Evolutionary conservation across 2,329 filamentous ascomycete species (phyloP), one percentile per base, ranked within the genome.

Genomic region (Arthrobotrys pseudoclavata): DNA sequence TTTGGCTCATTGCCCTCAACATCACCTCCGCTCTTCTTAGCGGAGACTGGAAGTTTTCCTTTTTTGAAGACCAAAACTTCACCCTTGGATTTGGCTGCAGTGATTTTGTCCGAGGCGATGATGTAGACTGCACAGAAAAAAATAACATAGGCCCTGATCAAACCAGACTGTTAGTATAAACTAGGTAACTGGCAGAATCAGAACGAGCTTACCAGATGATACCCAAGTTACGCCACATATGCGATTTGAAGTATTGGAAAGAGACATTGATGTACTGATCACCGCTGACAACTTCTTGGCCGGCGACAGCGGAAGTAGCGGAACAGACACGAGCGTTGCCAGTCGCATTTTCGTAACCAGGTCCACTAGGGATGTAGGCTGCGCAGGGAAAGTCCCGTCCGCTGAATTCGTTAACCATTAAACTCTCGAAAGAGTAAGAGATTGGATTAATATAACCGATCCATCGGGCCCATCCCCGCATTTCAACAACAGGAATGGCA

Each of bases 341-440:
- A 0, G 72, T 74, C 2, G 85, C 83, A 45, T 85, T 82, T 1
- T 79, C 82, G 79, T 87, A 88, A 1, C 88, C 84, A 61, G 83
- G 87, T 18, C 75, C 75, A 4, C 84, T 82, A 0, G 87, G 87
- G 0, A 88, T 81, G 37, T 87, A 84, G 6, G 63, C 80, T 0
- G 87, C 86, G 78, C 91, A 93, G 0, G 66, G 55, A 82, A 91
- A 96, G 0, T 88, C 79, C 15, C 90, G 88, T 75, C 86, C 84
- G 80, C 89, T 83, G 81, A 97, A 97, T 83, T 97, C 94, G 83
- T 96, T 96, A 79, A 92, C 87, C 87, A 95, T 91, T 26, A 96
- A 86, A 0, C 89, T 86, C 83, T 96, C 93, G 81, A 96, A 97
- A 0, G 89, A 89, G 79, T 96, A 96, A 22, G 69, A 79, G 31